A percentile compares a stretch with the other conserved stretches of the same genome.
phyloP scores from a whole-genome alignment of 1,284 basidiomycete species.

The Marasmius sp. region DNA sequence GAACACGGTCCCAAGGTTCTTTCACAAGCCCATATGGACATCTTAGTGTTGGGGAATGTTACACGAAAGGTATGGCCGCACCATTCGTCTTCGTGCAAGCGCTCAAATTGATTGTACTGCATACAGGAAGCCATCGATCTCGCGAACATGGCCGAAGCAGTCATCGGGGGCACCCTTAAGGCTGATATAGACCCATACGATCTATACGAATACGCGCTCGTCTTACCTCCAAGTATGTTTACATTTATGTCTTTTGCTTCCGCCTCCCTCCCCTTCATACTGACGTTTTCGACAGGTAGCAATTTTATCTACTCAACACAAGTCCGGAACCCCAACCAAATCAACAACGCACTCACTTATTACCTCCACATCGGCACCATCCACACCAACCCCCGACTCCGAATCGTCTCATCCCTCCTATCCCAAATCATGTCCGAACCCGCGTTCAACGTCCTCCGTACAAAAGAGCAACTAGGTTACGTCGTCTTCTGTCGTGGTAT shows the following conservation, averaged over 20 bases:
- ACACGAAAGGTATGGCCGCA: conserved; percentile 63
- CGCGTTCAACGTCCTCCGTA: conserved; percentile 90
- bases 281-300: too few species aligned
- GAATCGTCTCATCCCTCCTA: conserved; percentile 62
- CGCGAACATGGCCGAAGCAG: conserved; percentile 71
- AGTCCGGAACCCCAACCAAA: conserved; percentile 84
- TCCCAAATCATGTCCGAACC: conserved; percentile 86
- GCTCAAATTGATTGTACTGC: conserved; percentile 3
- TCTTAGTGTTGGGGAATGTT: conserved; percentile 87
- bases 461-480: conserved; percentile 96
- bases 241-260: conserved; percentile 13
- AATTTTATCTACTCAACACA: conserved; percentile 71
- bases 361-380: conserved; percentile 73
- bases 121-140: conserved; percentile 74
- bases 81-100: not conserved
- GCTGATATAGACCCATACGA: conserved; percentile 40
- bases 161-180: conserved; percentile 60
- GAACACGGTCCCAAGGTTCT: conserved; percentile 67
- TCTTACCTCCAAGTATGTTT: conserved; percentile 71
- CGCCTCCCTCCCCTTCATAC: conserved; percentile 2
- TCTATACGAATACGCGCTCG: conserved; percentile 59
- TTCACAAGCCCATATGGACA: conserved; percentile 69
- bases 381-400: conserved; percentile 46
- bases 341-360: conserved; percentile 87
- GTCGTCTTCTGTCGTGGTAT: conserved; percentile 67